Evolutionary conservation across 208 protist genomes (phyloP).

Genomic region (Endotrypanum monterogeii): DNA sequence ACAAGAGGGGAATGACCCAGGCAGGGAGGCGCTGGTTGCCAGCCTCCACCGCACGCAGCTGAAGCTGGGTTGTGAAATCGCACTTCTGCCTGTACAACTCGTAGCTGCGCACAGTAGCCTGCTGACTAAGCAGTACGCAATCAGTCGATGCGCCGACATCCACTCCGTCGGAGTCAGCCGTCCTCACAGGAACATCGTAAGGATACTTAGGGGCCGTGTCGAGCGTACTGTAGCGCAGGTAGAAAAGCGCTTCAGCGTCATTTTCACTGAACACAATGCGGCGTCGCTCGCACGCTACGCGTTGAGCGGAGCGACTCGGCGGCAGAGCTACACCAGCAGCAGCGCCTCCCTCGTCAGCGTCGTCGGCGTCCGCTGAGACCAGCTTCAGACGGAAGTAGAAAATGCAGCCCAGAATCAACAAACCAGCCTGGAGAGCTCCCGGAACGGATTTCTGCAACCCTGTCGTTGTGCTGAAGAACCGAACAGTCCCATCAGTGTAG

Average conservation of each 20-base stretch:
- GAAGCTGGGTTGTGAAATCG: conserved; percentile 84
- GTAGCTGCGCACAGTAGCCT: conserved; percentile 57
- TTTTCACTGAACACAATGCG: conserved; percentile 45
- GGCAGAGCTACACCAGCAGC: background rate
- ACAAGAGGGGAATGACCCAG: conserved; percentile 75
- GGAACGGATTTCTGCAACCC: conserved; percentile 66
- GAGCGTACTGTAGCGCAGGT: conserved; percentile 54
- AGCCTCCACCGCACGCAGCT: conserved; percentile 70
- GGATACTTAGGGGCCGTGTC: conserved; percentile 47
- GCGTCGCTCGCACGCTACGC: conserved; percentile 25
- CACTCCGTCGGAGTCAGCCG: conserved; percentile 21
- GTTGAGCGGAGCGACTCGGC: conserved; percentile 33
- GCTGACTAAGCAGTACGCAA: conserved; percentile 69
- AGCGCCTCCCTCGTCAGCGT: background rate
- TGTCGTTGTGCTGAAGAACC: conserved; percentile 71
- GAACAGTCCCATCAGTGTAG: conserved; percentile 67
- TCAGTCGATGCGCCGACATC: conserved; percentile 26
- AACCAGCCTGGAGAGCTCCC: conserved; percentile 58
- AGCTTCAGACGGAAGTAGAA: conserved; percentile 82
- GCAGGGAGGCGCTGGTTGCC: conserved; percentile 62
- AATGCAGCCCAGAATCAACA: conserved; percentile 68
- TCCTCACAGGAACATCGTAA: conserved; percentile 31
- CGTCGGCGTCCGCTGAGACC: background rate
- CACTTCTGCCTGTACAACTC: conserved; percentile 76
- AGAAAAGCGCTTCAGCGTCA: conserved; percentile 55